Evolutionary conservation across 177 flowering plant genomes (phyloP).

Genomic region (Vitis hybrid): DNA sequence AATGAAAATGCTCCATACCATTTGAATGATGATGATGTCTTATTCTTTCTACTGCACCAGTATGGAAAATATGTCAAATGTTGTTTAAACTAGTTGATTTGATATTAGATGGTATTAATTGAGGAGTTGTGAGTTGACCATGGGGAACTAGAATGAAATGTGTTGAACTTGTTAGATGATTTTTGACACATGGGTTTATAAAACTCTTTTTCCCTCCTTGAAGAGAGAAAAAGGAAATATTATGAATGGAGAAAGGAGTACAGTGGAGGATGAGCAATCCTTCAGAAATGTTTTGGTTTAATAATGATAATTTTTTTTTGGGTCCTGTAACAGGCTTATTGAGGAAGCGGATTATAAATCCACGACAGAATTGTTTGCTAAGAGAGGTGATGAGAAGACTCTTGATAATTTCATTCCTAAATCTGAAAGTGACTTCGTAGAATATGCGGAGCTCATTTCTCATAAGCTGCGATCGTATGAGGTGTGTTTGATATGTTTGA

Average conservation of each 20-base stretch:
- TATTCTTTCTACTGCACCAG: background rate
- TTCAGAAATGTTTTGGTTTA: too few species aligned
- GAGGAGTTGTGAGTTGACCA: background rate
- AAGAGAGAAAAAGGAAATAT: too few species aligned
- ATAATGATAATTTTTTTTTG: too few species aligned
- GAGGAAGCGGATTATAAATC: conserved; percentile 91
- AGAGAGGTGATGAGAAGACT: conserved; percentile 69
- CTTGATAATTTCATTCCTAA: conserved; percentile 93
- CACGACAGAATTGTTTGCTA: conserved; percentile 79
- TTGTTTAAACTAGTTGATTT: background rate
- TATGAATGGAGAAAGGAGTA: too few species aligned
- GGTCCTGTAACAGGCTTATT: conserved; percentile 51
- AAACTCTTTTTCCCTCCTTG: too few species aligned
- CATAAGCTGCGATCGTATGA: conserved; percentile 77
- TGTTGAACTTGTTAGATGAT: background rate
- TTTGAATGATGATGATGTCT: background rate
- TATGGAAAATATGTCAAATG: too few species aligned
- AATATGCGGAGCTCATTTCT: conserved; percentile 89
- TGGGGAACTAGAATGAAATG: background rate
- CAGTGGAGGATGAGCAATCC: too few species aligned
- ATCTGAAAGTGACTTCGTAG: conserved; percentile 80
- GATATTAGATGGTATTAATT: background rate
- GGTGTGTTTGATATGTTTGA: conserved; percentile 38
- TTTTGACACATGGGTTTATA: background rate
- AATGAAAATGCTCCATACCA: background rate